Base-by-base conservation (phyloP, 768 basidiomycete genomes). In the Roridomyces roridus region DNA sequence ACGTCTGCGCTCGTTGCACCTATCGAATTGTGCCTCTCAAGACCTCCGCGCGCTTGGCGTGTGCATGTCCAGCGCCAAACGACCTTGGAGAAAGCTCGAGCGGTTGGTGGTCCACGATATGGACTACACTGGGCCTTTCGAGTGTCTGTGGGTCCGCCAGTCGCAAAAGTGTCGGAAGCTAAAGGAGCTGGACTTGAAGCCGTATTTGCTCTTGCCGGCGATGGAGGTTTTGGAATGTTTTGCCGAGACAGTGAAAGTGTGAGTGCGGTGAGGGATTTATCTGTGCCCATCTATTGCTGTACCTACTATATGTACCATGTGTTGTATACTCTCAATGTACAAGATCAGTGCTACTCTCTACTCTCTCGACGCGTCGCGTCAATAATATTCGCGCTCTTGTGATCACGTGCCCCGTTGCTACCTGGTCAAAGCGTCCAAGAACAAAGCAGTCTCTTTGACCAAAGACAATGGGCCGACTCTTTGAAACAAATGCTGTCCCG, bases 201-300 rank as follows among this genome's bases (percentile, higher is more conserved):
- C 52, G 18, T 54, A 37, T 20, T 25, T 11, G 25, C 21, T 14
- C 9, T 10, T 36, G 25, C 34, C 24, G 35, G 24, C 52, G 11
- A 25, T 11, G 14, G 34, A 37, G 18, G 36, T 50, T 6, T 26
- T 46, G 44, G 52, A 45, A 11, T 44, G 26, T 20, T 54, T 54
- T 54, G 52, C 52, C 28, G 53, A 47, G 45, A 45, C 47, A 35
- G 37, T 40, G 18, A 51, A 25, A 10, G 18, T 20, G 26, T 28
- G 31, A 45, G 44, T 29, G 44, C 44, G n/a, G n/a, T n/a, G n/a
- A n/a, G n/a, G n/a, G n/a, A n/a, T n/a, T n/a, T n/a, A n/a, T n/a
- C n/a, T n/a, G n/a, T n/a, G n/a, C n/a, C n/a, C n/a, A n/a, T n/a
- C n/a, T n/a, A n/a, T n/a, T n/a, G n/a, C n/a, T n/a, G n/a, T n/a